Percentiles rank a stretch among this genome's conserved stretches.
phyloP scores from a whole-genome alignment of 2,329 filamentous ascomycete genomes.

The Xylaria sp. region DNA sequence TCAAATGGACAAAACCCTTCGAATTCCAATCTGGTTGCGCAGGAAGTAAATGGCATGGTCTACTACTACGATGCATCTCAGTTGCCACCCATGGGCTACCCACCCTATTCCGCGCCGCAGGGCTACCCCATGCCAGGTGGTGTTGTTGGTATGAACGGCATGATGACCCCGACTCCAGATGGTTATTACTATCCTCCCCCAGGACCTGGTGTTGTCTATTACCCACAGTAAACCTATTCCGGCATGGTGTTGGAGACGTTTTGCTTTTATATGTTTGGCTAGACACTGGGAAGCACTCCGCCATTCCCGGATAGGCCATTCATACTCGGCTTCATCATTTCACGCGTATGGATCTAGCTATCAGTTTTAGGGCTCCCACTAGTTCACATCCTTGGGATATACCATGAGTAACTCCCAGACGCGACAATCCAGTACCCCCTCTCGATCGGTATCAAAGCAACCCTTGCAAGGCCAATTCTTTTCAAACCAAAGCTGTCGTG shows the following conservation, averaged over 20 bases:
- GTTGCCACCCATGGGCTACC: conserved; percentile 59
- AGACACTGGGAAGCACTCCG: conserved; percentile 1
- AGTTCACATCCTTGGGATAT: conserved; percentile 12
- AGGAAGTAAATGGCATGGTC: conserved; percentile 94
- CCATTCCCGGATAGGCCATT: not conserved
- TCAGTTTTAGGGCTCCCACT: conserved; percentile 8
- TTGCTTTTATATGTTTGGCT: conserved; percentile 10
- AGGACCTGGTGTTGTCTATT: conserved; percentile 61
- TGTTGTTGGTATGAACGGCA: conserved; percentile 71
- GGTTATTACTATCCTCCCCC: conserved; percentile 71
- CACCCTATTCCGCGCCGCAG: conserved; percentile 51
- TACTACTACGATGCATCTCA: conserved; percentile 90
- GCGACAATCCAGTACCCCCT: conserved; percentile 5
- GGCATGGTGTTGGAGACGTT: conserved; percentile 8
- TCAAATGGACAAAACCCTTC: conserved; percentile 53
- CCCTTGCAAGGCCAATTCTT: conserved; percentile 1
- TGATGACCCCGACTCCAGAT: conserved; percentile 72
- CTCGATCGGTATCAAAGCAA: conserved; percentile 15
- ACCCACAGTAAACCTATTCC: conserved; percentile 53
- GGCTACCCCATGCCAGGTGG: conserved; percentile 50
- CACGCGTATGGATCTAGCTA: conserved; percentile 12
- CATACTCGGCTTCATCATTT: conserved; percentile 11
- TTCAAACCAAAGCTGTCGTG: not conserved
- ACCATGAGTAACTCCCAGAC: conserved; percentile 9
- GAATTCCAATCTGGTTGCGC: conserved; percentile 66